A percentile compares a stretch with the other conserved stretches of the same genome.
Evolutionary conservation across 257 asterid genomes (phyloP).

Genomic region (Solanum appendiculatum): DNA sequence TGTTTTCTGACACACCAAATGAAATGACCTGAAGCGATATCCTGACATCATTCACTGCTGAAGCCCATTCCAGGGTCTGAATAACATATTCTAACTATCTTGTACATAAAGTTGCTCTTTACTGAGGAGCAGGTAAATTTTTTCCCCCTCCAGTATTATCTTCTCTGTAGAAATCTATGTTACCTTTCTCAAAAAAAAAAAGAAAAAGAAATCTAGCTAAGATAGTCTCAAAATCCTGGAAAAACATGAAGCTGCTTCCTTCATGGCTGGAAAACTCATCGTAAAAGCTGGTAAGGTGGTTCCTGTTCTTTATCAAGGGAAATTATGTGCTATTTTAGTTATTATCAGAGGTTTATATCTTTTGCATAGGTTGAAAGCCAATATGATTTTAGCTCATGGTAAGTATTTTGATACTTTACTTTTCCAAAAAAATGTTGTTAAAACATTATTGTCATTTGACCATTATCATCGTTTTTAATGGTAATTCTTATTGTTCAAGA

Average conservation of each 20-base stretch:
- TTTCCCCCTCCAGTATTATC: background rate
- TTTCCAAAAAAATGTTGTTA: background rate
- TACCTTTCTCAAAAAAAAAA: too few relatives aligned
- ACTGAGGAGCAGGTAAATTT: background rate
- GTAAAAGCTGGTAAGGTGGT: background rate
- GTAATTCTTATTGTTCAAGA: background rate
- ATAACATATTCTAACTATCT: background rate
- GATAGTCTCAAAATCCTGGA: background rate
- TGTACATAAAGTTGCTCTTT: background rate
- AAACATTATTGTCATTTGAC: background rate
- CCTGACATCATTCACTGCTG: background rate
- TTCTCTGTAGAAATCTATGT: background rate
- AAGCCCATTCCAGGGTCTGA: background rate
- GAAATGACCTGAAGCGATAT: background rate
- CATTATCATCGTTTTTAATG: background rate
- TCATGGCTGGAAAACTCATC: background rate
- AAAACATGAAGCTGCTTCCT: background rate
- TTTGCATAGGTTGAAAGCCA: background rate
- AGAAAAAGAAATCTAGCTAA: background rate
- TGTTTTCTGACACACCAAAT: background rate
- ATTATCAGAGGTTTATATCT: background rate
- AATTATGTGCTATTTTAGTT: background rate
- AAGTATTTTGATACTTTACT: background rate
- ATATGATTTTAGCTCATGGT: background rate
- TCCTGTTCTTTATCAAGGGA: background rate